Evolutionary conservation across 1,139 yeast genomes (phyloP).

Genomic region (Candida sanyaensis): DNA sequence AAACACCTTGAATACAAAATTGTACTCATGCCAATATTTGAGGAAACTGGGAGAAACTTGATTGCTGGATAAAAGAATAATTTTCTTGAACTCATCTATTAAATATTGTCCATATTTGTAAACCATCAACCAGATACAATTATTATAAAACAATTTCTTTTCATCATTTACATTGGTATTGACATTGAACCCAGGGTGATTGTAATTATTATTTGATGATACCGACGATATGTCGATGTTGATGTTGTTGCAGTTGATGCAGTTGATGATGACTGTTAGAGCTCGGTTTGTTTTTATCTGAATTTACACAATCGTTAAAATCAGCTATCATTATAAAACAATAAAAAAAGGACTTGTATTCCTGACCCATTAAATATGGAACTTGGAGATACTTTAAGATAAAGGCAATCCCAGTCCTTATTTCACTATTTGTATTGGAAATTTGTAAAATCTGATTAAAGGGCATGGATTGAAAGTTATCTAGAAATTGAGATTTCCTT

Average conservation of each 20-base stretch:
- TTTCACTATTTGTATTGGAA: conserved; percentile 10
- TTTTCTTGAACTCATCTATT: conserved; percentile 14
- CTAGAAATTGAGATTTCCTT: conserved; percentile 12
- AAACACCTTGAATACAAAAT: conserved; percentile 20
- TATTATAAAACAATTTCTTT: conserved; percentile 12
- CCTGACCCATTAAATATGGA: conserved; percentile 13
- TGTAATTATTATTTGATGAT: background rate
- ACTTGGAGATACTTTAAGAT: conserved; percentile 15
- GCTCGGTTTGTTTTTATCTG: background rate
- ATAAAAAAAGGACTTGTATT: conserved; percentile 22
- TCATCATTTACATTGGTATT: conserved; percentile 17
- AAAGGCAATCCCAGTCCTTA: conserved; percentile 11
- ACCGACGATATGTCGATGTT: background rate
- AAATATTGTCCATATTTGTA: conserved; percentile 21
- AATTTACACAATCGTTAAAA: conserved; percentile 18
- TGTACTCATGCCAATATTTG: conserved; percentile 18
- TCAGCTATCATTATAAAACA: conserved; percentile 28
- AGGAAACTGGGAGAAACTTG: conserved; percentile 12
- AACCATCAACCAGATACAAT: conserved; percentile 24
- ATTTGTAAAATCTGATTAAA: conserved; percentile 12
- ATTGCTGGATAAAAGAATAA: conserved; percentile 1
- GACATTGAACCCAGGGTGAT: conserved; percentile 31
- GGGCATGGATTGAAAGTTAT: conserved; percentile 11
- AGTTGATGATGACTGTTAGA: background rate
- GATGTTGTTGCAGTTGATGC: background rate